Base-by-base conservation (phyloP, 805 yeast genomes). In the Blastobotrys parvus region DNA sequence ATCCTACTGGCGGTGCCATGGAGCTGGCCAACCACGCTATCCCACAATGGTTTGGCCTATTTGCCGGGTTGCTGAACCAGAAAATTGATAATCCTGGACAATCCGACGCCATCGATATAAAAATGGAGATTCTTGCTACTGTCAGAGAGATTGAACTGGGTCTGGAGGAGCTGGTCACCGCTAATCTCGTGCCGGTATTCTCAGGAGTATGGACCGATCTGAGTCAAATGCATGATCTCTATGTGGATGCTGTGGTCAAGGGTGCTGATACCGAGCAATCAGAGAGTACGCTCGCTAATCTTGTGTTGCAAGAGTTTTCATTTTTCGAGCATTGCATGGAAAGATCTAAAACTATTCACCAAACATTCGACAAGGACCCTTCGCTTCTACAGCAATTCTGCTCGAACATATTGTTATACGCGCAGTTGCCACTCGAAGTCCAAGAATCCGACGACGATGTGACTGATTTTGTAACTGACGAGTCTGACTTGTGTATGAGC, bases 391-490 rank as follows among this genome's bases (percentile, higher is more conserved):
- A 38, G 17, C 45, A 31, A 16, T 36, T 42, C 18, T 35, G 21
- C 11, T 16, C 41, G 3, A 23, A 42, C 2, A 31, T 35, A n/a
- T 27, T 37, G 2, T 21, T 27, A n/a, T 25, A 31, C 15, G 43
- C 27, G 6, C 43, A 45, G 32, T 21, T 42, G 34, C 40, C 38
- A 23, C 45, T 36, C 10, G 33, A 40, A 7, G 21, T 71, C 70
- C 3, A 49, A 48, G n/a, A 84, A 80, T 70, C 17, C 15, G 58
- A 61, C 3, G 67, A 64, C 2, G 89, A 88, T 55, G 73, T 78
- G 55, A 86, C 88, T 54, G 62, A 60, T 2, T 87, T 77, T 58
- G 83, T 86, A 4, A 74, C 88, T 2, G 81, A 77, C 29, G 88
- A 84, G 44, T 70, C 85, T 1, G 95, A 87, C 1, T 68, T 88